Evolutionary conservation across 1,139 yeast genomes (phyloP).

Genomic region (Zygoascus hellenicus): DNA sequence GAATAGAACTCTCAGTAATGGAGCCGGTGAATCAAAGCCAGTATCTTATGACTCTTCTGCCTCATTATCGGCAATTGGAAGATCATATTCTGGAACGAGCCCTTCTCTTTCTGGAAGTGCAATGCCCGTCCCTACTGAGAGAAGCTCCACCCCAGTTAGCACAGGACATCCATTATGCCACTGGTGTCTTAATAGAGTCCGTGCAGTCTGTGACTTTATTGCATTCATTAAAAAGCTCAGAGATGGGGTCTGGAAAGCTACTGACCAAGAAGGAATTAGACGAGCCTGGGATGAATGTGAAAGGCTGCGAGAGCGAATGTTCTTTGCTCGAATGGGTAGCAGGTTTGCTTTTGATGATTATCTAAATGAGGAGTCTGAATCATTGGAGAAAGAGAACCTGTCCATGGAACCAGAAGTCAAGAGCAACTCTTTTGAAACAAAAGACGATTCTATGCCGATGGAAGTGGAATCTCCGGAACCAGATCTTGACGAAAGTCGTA

Average conservation of each 20-base stretch:
- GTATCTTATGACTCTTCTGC: not conserved
- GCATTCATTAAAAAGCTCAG: conserved; percentile 65
- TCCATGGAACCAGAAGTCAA: not conserved
- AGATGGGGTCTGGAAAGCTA: conserved; percentile 47
- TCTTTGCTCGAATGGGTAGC: conserved; percentile 79
- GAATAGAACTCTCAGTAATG: not conserved
- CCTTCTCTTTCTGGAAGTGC: conserved; percentile 1
- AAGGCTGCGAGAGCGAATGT: conserved; percentile 54
- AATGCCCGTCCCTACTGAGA: conserved; percentile 7
- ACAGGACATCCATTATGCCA: conserved; percentile 69
- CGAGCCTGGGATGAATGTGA: conserved; percentile 56
- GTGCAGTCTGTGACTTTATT: conserved; percentile 74
- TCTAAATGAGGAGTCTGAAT: not conserved
- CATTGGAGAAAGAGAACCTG: no score
- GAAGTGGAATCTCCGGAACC: not conserved
- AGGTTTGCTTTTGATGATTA: conserved; percentile 18
- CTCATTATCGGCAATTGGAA: conserved; percentile 1
- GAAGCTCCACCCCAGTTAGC: conserved; percentile 13
- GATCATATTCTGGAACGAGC: not conserved
- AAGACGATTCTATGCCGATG: not conserved
- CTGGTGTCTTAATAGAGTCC: conserved; percentile 69
- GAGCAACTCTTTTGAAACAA: not conserved
- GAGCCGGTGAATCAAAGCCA: not conserved
- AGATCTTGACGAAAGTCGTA: no score
- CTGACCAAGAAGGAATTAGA: conserved; percentile 34